Percentiles rank a stretch among this genome's conserved stretches.
phyloP scores from a whole-genome alignment of 1,284 basidiomycete genomes.

The Naganishia liquefaciens region DNA sequence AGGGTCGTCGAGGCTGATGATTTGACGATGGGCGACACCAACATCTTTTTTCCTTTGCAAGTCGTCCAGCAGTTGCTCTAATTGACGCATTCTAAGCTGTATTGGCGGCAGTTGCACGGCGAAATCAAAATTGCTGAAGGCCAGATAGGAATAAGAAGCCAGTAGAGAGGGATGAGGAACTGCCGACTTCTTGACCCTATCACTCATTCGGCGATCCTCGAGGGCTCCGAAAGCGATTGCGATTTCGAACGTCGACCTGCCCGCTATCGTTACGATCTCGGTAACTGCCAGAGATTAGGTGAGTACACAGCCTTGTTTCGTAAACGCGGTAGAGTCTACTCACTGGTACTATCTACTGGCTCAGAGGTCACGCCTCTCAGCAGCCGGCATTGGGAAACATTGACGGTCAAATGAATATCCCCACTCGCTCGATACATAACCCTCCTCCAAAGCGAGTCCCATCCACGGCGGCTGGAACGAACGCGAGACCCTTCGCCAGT shows the following conservation, averaged over 20 bases:
- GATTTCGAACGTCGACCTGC: slow-evolving; percentile 3
- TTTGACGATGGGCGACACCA: no score
- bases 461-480: background rate
- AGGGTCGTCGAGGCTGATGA: background rate
- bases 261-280: slow-evolving; percentile 2
- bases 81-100: background rate
- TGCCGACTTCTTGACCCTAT: no score
- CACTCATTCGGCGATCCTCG: background rate
- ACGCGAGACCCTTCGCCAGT: no score
- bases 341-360: background rate
- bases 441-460: slow-evolving; percentile 13
- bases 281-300: background rate
- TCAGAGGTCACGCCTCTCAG: background rate
- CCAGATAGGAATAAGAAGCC: background rate
- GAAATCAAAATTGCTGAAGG: slow-evolving; percentile 1
- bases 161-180: background rate
- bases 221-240: slow-evolving; percentile 8
- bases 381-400: slow-evolving; percentile 16
- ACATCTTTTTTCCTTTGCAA: background rate
- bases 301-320: background rate
- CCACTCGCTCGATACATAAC: slow-evolving; percentile 24
- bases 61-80: background rate
- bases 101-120: background rate
- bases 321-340: background rate
- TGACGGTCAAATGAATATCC: slow-evolving; percentile 2